Base-by-base conservation (phyloP, 768 basidiomycete species). In the Rhodosporidiobolus sp. region DNA sequence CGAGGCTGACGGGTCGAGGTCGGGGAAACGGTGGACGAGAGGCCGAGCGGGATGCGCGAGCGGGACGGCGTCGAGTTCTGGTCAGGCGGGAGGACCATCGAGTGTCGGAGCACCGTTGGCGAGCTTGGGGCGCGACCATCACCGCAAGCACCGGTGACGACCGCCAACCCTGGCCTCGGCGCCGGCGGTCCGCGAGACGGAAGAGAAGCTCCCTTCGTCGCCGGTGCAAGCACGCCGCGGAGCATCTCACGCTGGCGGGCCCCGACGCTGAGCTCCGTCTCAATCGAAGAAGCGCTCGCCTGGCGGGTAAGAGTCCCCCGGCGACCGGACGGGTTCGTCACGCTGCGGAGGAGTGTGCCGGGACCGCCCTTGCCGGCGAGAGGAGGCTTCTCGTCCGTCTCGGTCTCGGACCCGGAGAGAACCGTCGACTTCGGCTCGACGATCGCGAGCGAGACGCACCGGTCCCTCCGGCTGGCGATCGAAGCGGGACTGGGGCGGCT, bases 201-300 rank as follows among this genome's bases (percentile, higher is more conserved):
- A 0, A 75, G 57, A 1, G 74, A 72, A 1, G 74, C 70, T 48
- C 74, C 74, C 45, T 75, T 75, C 50, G 1, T 1, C 26, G 67
- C 0, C 2, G 67, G 63, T 0, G 66, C 56, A 32, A 75, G 64
- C 0, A 76, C 69, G 57, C 75, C 71, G 8, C 65, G 54, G 11
- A 76, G 65, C 75, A 76, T 76, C 64, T 76, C 71, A 16, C 43
- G 56, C 58, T 76, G 75, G 3, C 75, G 63, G 3, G 53, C 65
- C 46, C 63, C 67, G 65, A 76, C 68, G 54, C 64, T 76, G 48
- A 59, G 22, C 35, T 63, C 63, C 20, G 67, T 67, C 22, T 65
- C 67, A 58, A 72, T 57, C 17, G 70, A 72, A 26, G 67, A 69
- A 3, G 65, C 59, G 30, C 55, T 59, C 26, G 70, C 35, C 14